Evolutionary conservation across 345 rosid species (phyloP).

Genomic region (Hypericum perforatum): DNA sequence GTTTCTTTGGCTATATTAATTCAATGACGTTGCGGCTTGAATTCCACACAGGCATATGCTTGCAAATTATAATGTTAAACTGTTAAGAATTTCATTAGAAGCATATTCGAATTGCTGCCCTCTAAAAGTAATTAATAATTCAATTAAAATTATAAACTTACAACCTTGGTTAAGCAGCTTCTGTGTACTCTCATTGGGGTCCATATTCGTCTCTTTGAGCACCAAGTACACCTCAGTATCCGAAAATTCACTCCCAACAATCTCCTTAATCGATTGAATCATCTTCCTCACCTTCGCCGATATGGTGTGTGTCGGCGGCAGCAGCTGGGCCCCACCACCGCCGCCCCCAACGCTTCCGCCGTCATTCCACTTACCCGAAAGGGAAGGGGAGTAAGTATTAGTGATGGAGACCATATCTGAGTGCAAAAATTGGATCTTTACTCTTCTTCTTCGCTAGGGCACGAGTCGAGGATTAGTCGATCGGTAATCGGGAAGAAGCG

Average conservation of each 20-base stretch:
- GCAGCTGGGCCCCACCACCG: conserved; percentile 14
- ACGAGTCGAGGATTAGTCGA: background rate
- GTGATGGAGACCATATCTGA: conserved; percentile 39
- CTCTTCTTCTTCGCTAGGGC: too few relatives aligned
- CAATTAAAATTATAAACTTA: too few relatives aligned
- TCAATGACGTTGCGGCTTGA: too few relatives aligned
- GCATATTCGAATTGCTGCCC: too few relatives aligned
- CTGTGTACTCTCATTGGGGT: conserved; percentile 69
- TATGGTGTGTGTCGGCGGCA: conserved; percentile 15
- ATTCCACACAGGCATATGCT: too few relatives aligned
- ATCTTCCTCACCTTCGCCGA: conserved; percentile 45
- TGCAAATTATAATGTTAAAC: too few relatives aligned
- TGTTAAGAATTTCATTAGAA: too few relatives aligned
- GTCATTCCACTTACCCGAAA: too few relatives aligned
- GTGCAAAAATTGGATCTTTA: conserved; percentile 1
- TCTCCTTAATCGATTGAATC: conserved; percentile 64
- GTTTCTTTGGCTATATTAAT: too few relatives aligned
- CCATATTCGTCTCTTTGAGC: conserved; percentile 69
- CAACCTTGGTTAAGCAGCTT: conserved; percentile 81
- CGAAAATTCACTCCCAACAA: conserved; percentile 55
- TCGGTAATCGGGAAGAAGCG: background rate
- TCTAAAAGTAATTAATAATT: too few relatives aligned
- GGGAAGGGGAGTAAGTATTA: background rate
- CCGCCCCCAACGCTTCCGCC: background rate
- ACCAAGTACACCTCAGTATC: conserved; percentile 59